Conservation (phyloP, 2,329 filamentous ascomycete species). For the Pyrenophora seminiperda region DNA sequence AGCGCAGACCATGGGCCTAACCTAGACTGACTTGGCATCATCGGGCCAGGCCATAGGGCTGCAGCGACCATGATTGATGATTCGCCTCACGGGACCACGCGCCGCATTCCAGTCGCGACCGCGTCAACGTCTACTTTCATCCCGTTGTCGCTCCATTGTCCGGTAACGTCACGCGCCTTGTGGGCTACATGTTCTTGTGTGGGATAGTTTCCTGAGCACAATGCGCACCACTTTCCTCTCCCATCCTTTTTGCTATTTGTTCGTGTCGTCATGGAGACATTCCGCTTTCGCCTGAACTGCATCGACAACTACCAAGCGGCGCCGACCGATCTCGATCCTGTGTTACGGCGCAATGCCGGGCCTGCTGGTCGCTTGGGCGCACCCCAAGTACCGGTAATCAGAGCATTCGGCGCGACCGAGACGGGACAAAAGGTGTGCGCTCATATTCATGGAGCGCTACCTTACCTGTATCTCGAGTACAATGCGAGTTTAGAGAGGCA, state of each 20-base stretch:
- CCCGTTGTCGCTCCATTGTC: background rate
- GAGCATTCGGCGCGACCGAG: constrained; percentile 90
- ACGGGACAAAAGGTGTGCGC: constrained; percentile 95
- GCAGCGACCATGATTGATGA: constrained; percentile 21
- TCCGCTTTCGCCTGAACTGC: constrained; percentile 91
- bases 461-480: constrained; percentile 93
- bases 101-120: constrained; percentile 18
- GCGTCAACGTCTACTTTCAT: constrained; percentile 16
- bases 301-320: constrained; percentile 90
- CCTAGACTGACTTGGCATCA: no score
- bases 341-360: constrained; percentile 68
- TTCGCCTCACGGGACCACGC: constrained; percentile 30
- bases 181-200: constrained; percentile 3
- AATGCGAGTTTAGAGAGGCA: constrained; percentile 68
- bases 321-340: constrained; percentile 80
- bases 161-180: background rate
- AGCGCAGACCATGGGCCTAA: no score
- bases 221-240: constrained; percentile 13
- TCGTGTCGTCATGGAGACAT: constrained; percentile 66
- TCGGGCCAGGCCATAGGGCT: constrained; percentile 41
- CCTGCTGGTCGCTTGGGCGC: constrained; percentile 63
- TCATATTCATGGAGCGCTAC: constrained; percentile 93
- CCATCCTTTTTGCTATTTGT: background rate
- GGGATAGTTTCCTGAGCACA: constrained; percentile 14
- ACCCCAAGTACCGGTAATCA: constrained; percentile 81